Evolutionary conservation across 768 basidiomycete species (phyloP).

Genomic region (Tulasnella sp.): DNA sequence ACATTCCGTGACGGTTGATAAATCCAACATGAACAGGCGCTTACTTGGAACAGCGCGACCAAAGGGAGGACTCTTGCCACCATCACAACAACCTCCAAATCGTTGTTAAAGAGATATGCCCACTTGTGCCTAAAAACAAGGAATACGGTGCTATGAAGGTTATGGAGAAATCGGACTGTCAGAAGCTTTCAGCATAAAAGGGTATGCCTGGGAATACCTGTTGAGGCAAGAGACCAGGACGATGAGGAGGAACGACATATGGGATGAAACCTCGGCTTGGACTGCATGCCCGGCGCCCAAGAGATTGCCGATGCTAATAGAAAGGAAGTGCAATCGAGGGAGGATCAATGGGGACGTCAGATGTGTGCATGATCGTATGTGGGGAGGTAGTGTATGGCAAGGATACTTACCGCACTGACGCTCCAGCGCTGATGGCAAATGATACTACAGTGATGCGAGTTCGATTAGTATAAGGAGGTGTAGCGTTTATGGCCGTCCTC

Average conservation of each 20-base stretch:
- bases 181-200: too few species aligned
- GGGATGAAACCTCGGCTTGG: constrained; percentile 60
- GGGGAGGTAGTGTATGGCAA: too few species aligned
- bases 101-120: constrained; percentile 66
- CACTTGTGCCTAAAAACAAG: constrained; percentile 52
- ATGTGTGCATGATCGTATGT: neutral
- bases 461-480: neutral
- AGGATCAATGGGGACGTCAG: too few species aligned
- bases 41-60: constrained; percentile 40
- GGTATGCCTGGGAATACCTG: too few species aligned
- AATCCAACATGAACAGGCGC: neutral
- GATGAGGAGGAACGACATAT: constrained; percentile 54
- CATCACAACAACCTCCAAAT: constrained; percentile 44
- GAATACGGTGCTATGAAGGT: constrained; percentile 38
- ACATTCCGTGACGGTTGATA: neutral
- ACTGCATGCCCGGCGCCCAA: constrained; percentile 68
- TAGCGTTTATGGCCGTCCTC: constrained; percentile 45
- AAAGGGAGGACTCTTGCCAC: constrained; percentile 65
- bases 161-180: too few species aligned
- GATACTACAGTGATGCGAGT: neutral
- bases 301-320: constrained; percentile 68
- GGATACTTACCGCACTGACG: constrained; percentile 59
- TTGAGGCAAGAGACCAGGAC: constrained; percentile 53
- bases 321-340: neutral
- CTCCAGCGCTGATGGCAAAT: constrained; percentile 52